Conservation (phyloP, 2,329 filamentous ascomycete genomes). For the Monosporascus sp. region DNA sequence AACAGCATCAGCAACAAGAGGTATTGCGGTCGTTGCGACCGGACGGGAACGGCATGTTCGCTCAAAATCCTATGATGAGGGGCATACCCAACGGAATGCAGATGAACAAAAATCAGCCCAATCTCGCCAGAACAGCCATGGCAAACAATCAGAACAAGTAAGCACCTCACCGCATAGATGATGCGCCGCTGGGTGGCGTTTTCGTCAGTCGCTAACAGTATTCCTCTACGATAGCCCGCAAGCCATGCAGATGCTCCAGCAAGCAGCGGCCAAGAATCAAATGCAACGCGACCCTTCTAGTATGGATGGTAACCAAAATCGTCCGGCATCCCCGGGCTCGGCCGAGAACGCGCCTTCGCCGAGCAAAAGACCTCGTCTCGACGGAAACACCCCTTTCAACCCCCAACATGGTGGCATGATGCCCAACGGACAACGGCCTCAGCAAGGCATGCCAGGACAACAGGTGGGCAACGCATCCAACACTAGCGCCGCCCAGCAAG, state of each 20-base stretch:
- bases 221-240: slow-evolving; percentile 47
- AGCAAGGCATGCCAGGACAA: slow-evolving; percentile 67
- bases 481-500: slow-evolving; percentile 23
- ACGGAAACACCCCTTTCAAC: slow-evolving; percentile 67
- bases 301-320: slow-evolving; percentile 78
- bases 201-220: slow-evolving; percentile 10
- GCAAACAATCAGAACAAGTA: slow-evolving; percentile 73
- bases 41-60: slow-evolving; percentile 51
- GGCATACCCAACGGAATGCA: slow-evolving; percentile 57
- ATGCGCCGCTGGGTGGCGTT: background rate
- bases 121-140: slow-evolving; percentile 70
- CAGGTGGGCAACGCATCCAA: slow-evolving; percentile 54
- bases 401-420: slow-evolving; percentile 67
- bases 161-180: slow-evolving; percentile 26
- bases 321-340: slow-evolving; percentile 75
- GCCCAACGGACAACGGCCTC: slow-evolving; percentile 65
- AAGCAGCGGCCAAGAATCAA: slow-evolving; percentile 61
- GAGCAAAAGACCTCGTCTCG: slow-evolving; percentile 81
- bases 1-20: slow-evolving; percentile 72
- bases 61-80: slow-evolving; percentile 62
- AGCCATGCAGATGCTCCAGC: slow-evolving; percentile 64
- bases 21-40: slow-evolving; percentile 69
- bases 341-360: slow-evolving; percentile 88
- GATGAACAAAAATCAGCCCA: slow-evolving; percentile 54
- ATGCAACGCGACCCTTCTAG: slow-evolving; percentile 87